A percentile compares a stretch with the other conserved stretches of the same genome.
Evolutionary conservation across 768 basidiomycete species (phyloP).

Genomic region (Lentinula edodes): DNA sequence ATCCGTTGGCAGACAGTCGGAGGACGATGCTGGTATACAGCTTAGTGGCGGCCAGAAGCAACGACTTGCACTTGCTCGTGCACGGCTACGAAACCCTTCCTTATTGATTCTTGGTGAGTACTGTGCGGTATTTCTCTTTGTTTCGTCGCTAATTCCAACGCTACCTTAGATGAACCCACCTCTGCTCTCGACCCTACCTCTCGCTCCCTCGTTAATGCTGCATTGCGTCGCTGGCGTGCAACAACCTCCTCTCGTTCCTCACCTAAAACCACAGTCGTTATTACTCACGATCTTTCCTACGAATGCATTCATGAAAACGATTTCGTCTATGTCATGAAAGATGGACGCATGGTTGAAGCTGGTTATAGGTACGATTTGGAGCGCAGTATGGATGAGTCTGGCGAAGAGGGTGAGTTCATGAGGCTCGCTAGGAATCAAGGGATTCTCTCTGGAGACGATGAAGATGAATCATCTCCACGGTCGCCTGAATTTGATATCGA

Average conservation of each 20-base stretch:
- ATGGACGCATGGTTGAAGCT: constrained; percentile 77
- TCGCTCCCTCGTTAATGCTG: constrained; percentile 77
- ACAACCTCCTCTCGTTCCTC: background rate
- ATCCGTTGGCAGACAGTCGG: constrained; percentile 9
- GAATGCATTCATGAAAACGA: constrained; percentile 51
- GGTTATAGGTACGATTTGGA: constrained; percentile 84
- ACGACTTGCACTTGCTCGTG: constrained; percentile 83
- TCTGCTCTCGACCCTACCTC: constrained; percentile 85
- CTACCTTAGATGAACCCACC: constrained; percentile 63
- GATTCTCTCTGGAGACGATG: constrained; percentile 40
- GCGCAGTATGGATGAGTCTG: constrained; percentile 20
- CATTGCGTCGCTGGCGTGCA: constrained; percentile 57
- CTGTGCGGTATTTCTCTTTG: background rate
- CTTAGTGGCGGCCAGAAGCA: constrained; percentile 93
- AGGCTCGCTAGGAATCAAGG: constrained; percentile 59
- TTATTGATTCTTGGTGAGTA: constrained; percentile 85
- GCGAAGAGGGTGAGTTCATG: constrained; percentile 58
- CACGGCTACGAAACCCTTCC: constrained; percentile 76
- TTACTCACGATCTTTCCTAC: constrained; percentile 92
- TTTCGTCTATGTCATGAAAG: constrained; percentile 89
- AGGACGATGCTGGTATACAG: constrained; percentile 67
- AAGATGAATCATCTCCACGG: constrained; percentile 10
- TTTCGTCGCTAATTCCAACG: background rate
- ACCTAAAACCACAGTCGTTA: constrained; percentile 86
- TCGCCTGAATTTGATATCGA: constrained; percentile 2